These are phyloP conservation scores for Tolypocladium cylindrosporum DNA, from an alignment of 2,329 filamentous ascomycete genomes.

Conservation along the genomic window DNA sequence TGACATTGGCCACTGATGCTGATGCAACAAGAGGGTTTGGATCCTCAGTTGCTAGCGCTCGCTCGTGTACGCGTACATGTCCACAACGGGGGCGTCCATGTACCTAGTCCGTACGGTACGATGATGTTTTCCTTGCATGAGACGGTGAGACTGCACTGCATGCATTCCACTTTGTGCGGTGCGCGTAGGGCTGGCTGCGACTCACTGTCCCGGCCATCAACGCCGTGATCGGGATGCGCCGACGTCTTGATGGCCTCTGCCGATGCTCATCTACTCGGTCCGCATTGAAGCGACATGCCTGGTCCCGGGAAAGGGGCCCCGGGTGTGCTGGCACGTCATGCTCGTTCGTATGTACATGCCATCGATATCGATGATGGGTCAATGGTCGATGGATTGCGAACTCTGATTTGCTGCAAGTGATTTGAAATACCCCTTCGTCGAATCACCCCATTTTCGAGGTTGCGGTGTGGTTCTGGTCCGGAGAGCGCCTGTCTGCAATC, in stretches of 20 bases:
- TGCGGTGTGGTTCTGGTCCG: neutral
- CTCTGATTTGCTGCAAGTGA: neutral
- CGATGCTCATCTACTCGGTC: neutral
- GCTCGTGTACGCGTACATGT: neutral
- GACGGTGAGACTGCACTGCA: neutral
- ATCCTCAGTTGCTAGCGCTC: neutral
- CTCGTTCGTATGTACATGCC: neutral
- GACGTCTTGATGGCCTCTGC: neutral
- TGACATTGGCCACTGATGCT: neutral
- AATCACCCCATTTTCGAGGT: neutral
- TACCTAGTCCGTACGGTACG: too few species aligned
- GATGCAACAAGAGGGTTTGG: neutral
- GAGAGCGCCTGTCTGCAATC: neutral
- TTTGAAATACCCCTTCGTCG: neutral
- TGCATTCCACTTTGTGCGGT: neutral
- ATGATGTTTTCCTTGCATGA: neutral
- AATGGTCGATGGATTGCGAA: neutral
- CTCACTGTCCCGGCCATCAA: neutral
- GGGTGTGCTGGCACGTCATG: too few species aligned
- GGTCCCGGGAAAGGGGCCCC: neutral
- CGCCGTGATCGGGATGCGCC: neutral
- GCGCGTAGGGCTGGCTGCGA: neutral
- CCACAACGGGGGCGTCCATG: neutral
- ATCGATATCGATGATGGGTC: neutral
- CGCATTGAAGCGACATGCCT: neutral